A percentile compares a stretch with the other conserved stretches of the same genome.
phyloP scores from a whole-genome alignment of 1,139 yeast genomes.

The Blastobotrys proliferans region DNA sequence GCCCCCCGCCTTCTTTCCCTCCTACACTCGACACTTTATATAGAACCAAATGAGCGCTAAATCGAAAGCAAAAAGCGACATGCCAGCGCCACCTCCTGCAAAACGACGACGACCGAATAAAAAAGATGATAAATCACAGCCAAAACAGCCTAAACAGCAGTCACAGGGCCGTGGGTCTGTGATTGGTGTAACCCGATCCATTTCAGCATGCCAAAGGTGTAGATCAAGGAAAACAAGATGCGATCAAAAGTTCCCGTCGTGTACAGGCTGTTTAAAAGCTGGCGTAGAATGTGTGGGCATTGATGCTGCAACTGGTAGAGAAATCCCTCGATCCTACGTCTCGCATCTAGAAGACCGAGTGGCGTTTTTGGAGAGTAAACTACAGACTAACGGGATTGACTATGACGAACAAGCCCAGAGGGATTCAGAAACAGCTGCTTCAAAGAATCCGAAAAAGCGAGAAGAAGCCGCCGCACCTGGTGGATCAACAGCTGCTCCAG shows the following conservation, averaged over 20 bases:
- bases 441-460: slow-evolving; percentile 13
- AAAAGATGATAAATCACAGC: slow-evolving; percentile 1
- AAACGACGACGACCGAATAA: slow-evolving; percentile 8
- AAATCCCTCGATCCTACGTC: slow-evolving; percentile 77
- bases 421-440: slow-evolving; percentile 10
- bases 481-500: slow-evolving; percentile 16
- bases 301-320: slow-evolving; percentile 85
- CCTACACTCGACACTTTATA: background rate
- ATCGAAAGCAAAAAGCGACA: background rate
- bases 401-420: slow-evolving; percentile 13
- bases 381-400: slow-evolving; percentile 34
- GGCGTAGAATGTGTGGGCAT: slow-evolving; percentile 73
- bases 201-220: slow-evolving; percentile 82
- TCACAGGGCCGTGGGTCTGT: slow-evolving; percentile 7
- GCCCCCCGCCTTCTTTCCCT: background rate
- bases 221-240: slow-evolving; percentile 75
- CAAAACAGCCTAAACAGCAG: background rate
- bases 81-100: slow-evolving; percentile 6
- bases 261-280: slow-evolving; percentile 65
- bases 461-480: slow-evolving; percentile 13
- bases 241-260: slow-evolving; percentile 77
- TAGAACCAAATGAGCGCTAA: background rate
- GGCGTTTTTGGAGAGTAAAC: slow-evolving; percentile 48
- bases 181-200: slow-evolving; percentile 31
- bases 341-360: slow-evolving; percentile 67